Base-by-base conservation (phyloP, 2,329 filamentous ascomycete species). In the Fusarium nanum region DNA sequence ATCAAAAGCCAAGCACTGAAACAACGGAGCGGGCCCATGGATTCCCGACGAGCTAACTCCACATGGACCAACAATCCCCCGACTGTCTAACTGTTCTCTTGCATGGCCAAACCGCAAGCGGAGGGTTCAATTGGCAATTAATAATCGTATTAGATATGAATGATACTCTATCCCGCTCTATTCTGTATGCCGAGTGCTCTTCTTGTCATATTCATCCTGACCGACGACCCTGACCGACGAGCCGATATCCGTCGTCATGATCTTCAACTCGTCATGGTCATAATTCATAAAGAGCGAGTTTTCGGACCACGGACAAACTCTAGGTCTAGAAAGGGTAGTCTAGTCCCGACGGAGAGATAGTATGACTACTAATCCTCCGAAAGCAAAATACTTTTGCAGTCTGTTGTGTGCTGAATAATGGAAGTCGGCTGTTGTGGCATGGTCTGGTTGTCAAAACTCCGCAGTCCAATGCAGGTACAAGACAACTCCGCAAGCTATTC, bases 341-440 rank as follows among this genome's bases (percentile, higher is more conserved):
- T 50, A 67, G 41, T 48, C 48, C 73, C 71, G 71, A 66, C 73
- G 73, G 73, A 30, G 46, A 41, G 72, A 75, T 61, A 63, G 27
- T 25, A 20, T 27, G 23, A 34, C 20, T 52, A 55, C 22, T 22
- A 22, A 22, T 37, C 12, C 60, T 52, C 71, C 71, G 64, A 50
- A n/a, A 40, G 30, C 14, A 27, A 49, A 41, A 18, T 41, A 12
- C 7, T 41, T 41, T 27, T 27, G 6, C 23, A 25, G 20, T 20
- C 23, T 34, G 20, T 41, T 27, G 32, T 34, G 18, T 20, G 49
- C 49, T 41, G 23, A 52, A 25, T 52, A 41, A 37, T 11, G 34
- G 6, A 30, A 49, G 42, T 49, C 16, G 7, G 45, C 12, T n/a
- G 41, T 34, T 10, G 23, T 56, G 16, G 10, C 42, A 27, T 7